phyloP scores from a whole-genome alignment of 2,329 filamentous ascomycete species.

The Plenodomus biglobosus region DNA sequence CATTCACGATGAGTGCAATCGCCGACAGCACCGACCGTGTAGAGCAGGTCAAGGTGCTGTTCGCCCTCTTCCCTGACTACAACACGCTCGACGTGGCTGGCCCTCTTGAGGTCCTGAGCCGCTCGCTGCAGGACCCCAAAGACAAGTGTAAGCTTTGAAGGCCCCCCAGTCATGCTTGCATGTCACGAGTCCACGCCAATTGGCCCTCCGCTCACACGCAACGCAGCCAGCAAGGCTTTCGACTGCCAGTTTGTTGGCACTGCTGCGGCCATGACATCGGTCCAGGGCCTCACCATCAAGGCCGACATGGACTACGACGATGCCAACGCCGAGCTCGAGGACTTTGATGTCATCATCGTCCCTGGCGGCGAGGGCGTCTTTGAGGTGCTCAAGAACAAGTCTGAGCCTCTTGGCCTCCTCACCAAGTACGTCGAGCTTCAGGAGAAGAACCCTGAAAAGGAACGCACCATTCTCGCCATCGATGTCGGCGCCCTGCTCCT shows the following conservation, averaged over 20 bases:
- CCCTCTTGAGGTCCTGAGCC: constrained; percentile 59
- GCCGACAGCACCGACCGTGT: constrained; percentile 47
- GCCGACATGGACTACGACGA: constrained; percentile 79
- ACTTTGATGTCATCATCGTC: constrained; percentile 79
- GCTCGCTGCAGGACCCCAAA: constrained; percentile 57
- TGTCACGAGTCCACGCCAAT: background rate
- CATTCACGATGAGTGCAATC: constrained; percentile 46
- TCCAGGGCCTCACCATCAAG: constrained; percentile 68
- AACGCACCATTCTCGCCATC: constrained; percentile 78
- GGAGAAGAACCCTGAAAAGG: constrained; percentile 73
- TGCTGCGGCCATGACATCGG: constrained; percentile 52
- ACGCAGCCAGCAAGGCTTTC: constrained; percentile 56
- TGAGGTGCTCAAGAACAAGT: constrained; percentile 65
- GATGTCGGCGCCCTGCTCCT: constrained; percentile 79
- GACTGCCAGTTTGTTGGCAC: constrained; percentile 55
- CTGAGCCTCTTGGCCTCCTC: constrained; percentile 65
- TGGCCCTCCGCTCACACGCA: constrained; percentile 22
- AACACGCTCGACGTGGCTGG: constrained; percentile 61
- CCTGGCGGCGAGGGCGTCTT: constrained; percentile 68
- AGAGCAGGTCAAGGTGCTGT: constrained; percentile 65
- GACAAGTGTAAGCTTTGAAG: constrained; percentile 50
- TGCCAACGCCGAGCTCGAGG: constrained; percentile 69
- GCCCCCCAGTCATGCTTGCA: background rate
- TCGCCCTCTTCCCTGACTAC: constrained; percentile 59
- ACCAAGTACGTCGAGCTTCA: constrained; percentile 76